Base-by-base conservation (phyloP, 495 filamentous ascomycete genomes). In the Oidiodendron maius region DNA sequence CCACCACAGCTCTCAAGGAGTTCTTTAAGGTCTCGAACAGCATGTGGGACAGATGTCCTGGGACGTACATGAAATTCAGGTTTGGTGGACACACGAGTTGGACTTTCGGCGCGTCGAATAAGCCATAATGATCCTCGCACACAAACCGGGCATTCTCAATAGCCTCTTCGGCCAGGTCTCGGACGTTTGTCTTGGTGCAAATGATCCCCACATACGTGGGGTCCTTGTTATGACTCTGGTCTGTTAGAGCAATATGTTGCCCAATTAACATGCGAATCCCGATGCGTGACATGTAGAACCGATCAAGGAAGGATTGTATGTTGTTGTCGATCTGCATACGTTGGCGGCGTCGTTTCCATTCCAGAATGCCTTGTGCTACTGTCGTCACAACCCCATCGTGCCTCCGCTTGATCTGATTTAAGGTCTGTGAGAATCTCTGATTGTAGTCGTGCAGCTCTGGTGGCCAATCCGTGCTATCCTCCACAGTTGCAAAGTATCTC, bases 231-330 rank as follows among this genome's bases (percentile, higher is more conserved):
- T 91, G 82, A 47, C 82, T 85, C 71, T 95, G 89, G 60, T 96
- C 91, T 16, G 91, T 95, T 44, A 98, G 74, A 50, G 93, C 94
- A 49, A 98, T 93, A 67, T 98, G 93, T 64, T 98, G 93, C 24
- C 93, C 93, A 46, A 98, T 96, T 12, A 98, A 78, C 93, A 98
- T 98, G 52, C 93, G 87, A 46, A 98, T 98, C 53, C 93, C 93
- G 53, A 98, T 98, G n/a, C 93, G 89, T 26, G 89, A 96, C 93
- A 98, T 98, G 72, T 98, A 98, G 63, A 98, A 98, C 42, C 93
- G 86, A 69, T 98, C 93, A 47, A 98, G 81, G 70, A 98, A 98
- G 42, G 84, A 80, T 62, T 98, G 93, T 42, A 98, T 95, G 45
- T 89, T 93, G 47, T 88, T 83, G 68, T 97, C 93, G 61, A 98